phyloP scores from a whole-genome alignment of 176 grass and related monocot genomes.

The Bolboschoenus planiculmis region DNA sequence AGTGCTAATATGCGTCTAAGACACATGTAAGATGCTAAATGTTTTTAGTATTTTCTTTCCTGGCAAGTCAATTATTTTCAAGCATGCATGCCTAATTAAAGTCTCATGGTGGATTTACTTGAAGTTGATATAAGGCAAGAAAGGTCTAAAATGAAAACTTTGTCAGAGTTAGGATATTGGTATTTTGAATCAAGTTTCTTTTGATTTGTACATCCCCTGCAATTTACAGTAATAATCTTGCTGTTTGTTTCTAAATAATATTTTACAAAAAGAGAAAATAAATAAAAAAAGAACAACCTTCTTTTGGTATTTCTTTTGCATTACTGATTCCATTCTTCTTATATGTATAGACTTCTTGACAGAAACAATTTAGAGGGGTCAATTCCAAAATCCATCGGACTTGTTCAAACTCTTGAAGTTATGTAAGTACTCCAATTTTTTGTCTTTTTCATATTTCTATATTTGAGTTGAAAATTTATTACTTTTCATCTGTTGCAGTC shows the following conservation, averaged over 20 bases:
- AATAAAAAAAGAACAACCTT: not conserved
- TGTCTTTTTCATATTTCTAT: not conserved
- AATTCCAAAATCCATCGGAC: slow-evolving; percentile 47
- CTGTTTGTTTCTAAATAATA: not conserved
- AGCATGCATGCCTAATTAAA: not conserved
- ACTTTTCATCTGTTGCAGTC: slow-evolving; percentile 31
- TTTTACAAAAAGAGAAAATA: not conserved
- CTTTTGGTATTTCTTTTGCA: not conserved
- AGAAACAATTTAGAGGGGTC: slow-evolving; percentile 45
- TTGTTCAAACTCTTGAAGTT: slow-evolving; percentile 45
- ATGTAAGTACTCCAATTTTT: slow-evolving; percentile 57
- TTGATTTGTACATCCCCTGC: not conserved
- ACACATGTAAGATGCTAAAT: slow-evolving; percentile 57
- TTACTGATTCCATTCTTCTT: not conserved
- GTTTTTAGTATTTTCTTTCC: not conserved
- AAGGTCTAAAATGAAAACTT: not conserved
- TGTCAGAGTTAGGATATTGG: too few relatives aligned
- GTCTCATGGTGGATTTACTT: not conserved
- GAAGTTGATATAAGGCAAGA: not conserved
- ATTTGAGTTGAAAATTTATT: not conserved
- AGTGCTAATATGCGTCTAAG: slow-evolving; percentile 35
- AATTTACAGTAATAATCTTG: not conserved
- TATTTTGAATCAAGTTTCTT: not conserved
- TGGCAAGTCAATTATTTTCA: not conserved
- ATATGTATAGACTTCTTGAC: slow-evolving; percentile 56